phyloP scores from a whole-genome alignment of 768 basidiomycete species.

The Dacryopinax spathularia region DNA sequence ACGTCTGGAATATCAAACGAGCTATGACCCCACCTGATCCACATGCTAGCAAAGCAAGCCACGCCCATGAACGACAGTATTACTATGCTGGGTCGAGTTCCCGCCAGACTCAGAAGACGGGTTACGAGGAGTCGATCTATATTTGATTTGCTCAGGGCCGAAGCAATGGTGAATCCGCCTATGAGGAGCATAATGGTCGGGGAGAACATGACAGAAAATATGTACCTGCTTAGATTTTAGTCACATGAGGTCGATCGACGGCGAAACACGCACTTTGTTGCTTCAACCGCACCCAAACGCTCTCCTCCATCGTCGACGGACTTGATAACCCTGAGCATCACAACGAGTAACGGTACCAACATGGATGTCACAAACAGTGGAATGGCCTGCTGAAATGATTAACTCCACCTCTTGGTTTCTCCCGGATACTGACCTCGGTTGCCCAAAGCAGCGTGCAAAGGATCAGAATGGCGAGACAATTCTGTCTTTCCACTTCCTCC shows the following conservation, averaged over 20 bases:
- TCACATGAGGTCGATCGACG: neutral
- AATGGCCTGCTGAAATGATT: conserved; percentile 48
- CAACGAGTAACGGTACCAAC: conserved; percentile 72
- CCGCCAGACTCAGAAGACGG: conserved; percentile 76
- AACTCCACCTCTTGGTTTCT: neutral
- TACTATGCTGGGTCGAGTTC: conserved; percentile 71
- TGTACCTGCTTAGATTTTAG: conserved; percentile 38
- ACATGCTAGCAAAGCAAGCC: conserved; percentile 97
- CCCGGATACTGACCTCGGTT: conserved; percentile 52
- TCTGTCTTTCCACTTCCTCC: conserved; percentile 57
- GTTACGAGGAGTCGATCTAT: conserved; percentile 89
- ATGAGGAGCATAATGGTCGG: conserved; percentile 97
- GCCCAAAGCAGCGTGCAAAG: conserved; percentile 95
- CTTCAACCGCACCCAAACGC: conserved; percentile 46
- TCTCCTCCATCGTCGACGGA: conserved; percentile 35
- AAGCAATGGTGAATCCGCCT: conserved; percentile 94
- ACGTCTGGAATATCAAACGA: conserved; percentile 1
- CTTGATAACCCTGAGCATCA: conserved; percentile 68
- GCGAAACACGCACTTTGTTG: conserved; percentile 54
- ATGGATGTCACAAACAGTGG: conserved; percentile 95
- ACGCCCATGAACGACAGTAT: conserved; percentile 91
- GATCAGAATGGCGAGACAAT: conserved; percentile 75
- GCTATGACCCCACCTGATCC: conserved; percentile 64
- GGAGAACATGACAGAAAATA: conserved; percentile 92
- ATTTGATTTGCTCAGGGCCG: conserved; percentile 86